These are phyloP conservation scores for Bryum argenteum DNA, from an alignment of 225 moss, liverwort and hornwort species.

Conservation along the genomic window DNA sequence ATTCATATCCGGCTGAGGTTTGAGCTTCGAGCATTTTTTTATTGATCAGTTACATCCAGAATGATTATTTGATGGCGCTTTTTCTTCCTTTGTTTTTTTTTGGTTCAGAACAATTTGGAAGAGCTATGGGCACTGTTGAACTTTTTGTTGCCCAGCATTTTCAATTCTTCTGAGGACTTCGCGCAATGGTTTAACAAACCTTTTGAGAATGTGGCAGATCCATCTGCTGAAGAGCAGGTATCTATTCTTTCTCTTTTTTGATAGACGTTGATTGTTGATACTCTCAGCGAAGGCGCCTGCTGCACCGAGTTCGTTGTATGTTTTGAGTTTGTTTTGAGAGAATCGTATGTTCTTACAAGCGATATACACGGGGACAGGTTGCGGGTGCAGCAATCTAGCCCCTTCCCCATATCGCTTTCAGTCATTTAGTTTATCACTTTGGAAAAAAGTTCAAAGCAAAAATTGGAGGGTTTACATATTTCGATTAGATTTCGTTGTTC, in stretches of 20 bases:
- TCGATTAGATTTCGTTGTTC: too few species aligned
- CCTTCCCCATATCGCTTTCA: background rate
- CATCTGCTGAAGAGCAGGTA: conserved; percentile 82
- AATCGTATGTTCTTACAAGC: too few species aligned
- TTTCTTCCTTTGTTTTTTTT: background rate
- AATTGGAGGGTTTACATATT: too few species aligned
- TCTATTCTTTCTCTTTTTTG: conserved; percentile 6
- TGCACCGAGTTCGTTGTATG: too few species aligned
- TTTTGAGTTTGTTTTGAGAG: too few species aligned
- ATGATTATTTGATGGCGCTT: conserved; percentile 16
- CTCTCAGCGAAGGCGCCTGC: too few species aligned
- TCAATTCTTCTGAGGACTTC: conserved; percentile 99
- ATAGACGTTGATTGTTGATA: background rate
- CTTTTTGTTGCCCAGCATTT: conserved; percentile 92
- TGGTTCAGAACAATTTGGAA: conserved; percentile 92
- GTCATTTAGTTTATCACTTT: too few species aligned
- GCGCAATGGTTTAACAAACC: conserved; percentile 99
- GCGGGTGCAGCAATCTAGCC: too few species aligned
- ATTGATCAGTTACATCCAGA: conserved; percentile 1
- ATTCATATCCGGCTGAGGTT: background rate
- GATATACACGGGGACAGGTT: too few species aligned
- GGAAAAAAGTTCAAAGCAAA: too few species aligned
- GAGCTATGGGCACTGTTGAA: conserved; percentile 98
- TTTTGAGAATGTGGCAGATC: conserved; percentile 95
- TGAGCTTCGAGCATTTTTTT: background rate